Conservation (phyloP, 2,329 filamentous ascomycete species). For the Neofusicoccum sp. region DNA sequence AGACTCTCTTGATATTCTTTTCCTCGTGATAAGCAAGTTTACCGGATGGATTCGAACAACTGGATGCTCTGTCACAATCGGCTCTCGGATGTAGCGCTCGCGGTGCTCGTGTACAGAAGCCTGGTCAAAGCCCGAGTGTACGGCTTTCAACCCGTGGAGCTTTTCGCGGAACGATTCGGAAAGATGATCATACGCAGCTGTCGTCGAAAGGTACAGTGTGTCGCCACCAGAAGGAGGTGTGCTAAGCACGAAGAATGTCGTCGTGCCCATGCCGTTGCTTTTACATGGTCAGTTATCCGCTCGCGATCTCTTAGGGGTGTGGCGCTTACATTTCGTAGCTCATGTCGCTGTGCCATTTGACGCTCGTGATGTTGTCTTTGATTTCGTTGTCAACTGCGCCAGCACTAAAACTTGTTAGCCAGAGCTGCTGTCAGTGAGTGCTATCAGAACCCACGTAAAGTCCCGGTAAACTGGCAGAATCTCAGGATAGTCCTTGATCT, state of each 20-base stretch:
- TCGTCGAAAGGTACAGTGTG: constrained; percentile 9
- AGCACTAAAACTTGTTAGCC: background rate
- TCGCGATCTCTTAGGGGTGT: background rate
- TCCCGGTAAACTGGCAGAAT: constrained; percentile 11
- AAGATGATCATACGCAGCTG: constrained; percentile 12
- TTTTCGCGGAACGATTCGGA: constrained; percentile 21
- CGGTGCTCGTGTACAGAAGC: constrained; percentile 19
- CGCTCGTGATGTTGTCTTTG: constrained; percentile 14
- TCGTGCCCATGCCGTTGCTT: constrained; percentile 18
- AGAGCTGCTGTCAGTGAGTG: background rate
- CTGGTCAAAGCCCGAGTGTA: constrained; percentile 22
- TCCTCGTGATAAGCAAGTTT: background rate
- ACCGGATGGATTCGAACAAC: constrained; percentile 24
- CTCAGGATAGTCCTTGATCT: constrained; percentile 15
- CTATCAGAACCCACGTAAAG: background rate
- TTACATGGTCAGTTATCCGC: background rate
- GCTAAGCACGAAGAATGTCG: constrained; percentile 14
- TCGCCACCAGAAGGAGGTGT: constrained; percentile 4
- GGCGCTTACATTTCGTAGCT: constrained; percentile 8
- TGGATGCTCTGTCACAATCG: constrained; percentile 22
- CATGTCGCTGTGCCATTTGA: constrained; percentile 20
- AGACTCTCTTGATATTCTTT: background rate
- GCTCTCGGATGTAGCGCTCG: constrained; percentile 15
- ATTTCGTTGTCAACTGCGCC: constrained; percentile 16
- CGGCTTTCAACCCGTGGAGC: constrained; percentile 23